Base-by-base conservation (phyloP, 2,329 filamentous ascomycete species). In the Zymoseptoria crescenta region DNA sequence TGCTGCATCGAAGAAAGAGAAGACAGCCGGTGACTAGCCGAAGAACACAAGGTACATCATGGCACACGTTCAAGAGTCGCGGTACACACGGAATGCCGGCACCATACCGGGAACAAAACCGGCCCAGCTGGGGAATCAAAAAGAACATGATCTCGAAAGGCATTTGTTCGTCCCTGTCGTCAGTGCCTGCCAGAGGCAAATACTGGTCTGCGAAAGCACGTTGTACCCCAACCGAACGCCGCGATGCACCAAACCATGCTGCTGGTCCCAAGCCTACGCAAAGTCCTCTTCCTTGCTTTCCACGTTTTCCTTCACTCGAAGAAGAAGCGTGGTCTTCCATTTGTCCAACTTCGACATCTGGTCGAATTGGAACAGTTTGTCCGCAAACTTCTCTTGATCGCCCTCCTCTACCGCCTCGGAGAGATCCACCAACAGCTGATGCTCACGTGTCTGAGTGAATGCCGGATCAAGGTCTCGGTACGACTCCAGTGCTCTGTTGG, bases 291-390 rank as follows among this genome's bases (percentile, higher is more conserved):
- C 83, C 64, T 81, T 79, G 70, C 85, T 81, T 76, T 93, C 87
- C 68, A 96, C 95, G 56, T 81, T 81, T 69, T 87, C 86, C 86
- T 96, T 96, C 69, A 96, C 82, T 67, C 86, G 83, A 70, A 96
- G 77, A 63, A 96, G 75, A 59, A 96, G 79, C 30, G 87, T 89
- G 55, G 89, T 96, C 87, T 96, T 96, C 93, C 93, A 97, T 79
- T 93, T 94, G 73, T 96, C 92, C 70, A 97, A 78, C 80, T 94
- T 94, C 77, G 87, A 94, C 77, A 96, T 81, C 78, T 95, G 89
- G 74, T 96, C 91, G 72, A 85, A 97, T 73, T 93, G 86, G 79
- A 88, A 96, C 64, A 94, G 76, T 74, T 92, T 91, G 71, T 96
- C 90, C 21, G 87, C 84, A 70, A 96, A 97, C 62, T 82, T 80